A percentile compares a stretch with the other conserved stretches of the same genome.
phyloP scores from a whole-genome alignment of 2,329 filamentous ascomycete genomes.

The Cytospora mali region DNA sequence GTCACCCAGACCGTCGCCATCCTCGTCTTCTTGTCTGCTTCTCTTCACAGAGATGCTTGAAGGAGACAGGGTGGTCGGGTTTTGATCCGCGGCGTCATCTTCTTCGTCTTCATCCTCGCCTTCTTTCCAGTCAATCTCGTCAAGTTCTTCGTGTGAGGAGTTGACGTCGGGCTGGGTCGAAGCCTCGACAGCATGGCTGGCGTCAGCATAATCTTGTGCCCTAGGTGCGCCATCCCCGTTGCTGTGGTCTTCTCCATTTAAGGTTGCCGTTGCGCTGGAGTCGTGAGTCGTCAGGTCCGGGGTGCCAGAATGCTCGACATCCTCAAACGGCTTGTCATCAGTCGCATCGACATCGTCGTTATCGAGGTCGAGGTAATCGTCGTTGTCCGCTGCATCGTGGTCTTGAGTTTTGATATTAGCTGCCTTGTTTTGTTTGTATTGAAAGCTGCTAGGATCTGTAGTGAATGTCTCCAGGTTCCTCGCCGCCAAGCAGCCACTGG shows the following conservation, averaged over 20 bases:
- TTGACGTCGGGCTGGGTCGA: constrained; percentile 9
- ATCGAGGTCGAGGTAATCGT: constrained; percentile 28
- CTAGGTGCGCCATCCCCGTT: constrained; percentile 35
- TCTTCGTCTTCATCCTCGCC: constrained; percentile 42
- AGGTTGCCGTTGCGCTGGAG: constrained; percentile 38
- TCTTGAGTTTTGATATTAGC: constrained; percentile 21
- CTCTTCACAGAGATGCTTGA: constrained; percentile 37
- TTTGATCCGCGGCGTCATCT: constrained; percentile 30
- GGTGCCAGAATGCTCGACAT: constrained; percentile 6
- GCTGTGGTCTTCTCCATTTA: constrained; percentile 44
- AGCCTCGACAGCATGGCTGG: constrained; percentile 8
- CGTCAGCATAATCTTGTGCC: constrained; percentile 32
- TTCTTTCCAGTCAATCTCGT: constrained; percentile 43
- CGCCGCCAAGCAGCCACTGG: neutral
- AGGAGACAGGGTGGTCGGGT: constrained; percentile 31
- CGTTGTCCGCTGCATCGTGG: constrained; percentile 24
- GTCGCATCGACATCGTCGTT: constrained; percentile 11
- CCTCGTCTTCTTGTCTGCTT: constrained; percentile 37
- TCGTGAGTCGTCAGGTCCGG: constrained; percentile 21
- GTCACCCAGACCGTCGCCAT: constrained; percentile 42
- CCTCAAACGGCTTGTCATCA: constrained; percentile 2
- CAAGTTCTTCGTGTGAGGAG: constrained; percentile 23
- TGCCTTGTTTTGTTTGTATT: neutral
- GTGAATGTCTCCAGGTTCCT: neutral
- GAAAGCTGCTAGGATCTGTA: neutral